phyloP scores from a whole-genome alignment of 768 basidiomycete genomes.

The Gautieria morchelliformis region DNA sequence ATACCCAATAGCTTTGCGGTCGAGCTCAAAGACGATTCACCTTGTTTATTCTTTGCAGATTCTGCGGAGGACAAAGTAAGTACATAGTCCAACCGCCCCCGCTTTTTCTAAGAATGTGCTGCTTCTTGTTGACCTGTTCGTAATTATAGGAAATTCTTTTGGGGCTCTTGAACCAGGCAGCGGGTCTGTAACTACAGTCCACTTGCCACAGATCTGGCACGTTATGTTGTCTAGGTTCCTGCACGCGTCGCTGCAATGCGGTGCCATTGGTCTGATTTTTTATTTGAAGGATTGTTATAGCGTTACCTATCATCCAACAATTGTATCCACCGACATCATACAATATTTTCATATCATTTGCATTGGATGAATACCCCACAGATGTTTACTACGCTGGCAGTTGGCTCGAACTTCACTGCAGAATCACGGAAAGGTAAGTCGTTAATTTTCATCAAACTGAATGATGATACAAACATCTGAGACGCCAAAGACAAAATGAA shows the following conservation, averaged over 20 bases:
- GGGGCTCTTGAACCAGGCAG: conserved; percentile 6
- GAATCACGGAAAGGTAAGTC: neutral
- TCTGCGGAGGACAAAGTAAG: conserved; percentile 8
- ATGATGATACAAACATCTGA: neutral
- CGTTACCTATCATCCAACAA: too few species aligned
- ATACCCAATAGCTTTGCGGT: conserved; percentile 60
- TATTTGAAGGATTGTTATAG: too few species aligned
- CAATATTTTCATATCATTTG: too few species aligned
- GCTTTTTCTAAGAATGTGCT: neutral
- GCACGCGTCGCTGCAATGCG: too few species aligned
- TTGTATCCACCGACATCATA: too few species aligned
- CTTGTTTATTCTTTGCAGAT: conserved; percentile 52
- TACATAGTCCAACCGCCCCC: too few species aligned
- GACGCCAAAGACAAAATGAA: neutral
- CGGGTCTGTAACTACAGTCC: neutral
- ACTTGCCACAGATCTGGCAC: too few species aligned
- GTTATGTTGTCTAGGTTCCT: too few species aligned
- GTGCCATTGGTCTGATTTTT: too few species aligned
- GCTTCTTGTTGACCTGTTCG: neutral
- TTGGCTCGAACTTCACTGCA: too few species aligned
- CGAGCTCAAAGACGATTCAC: conserved; percentile 39
- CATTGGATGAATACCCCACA: too few species aligned
- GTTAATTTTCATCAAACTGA: neutral
- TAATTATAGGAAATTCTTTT: conserved; percentile 1
- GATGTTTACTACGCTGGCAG: too few species aligned